Base-by-base conservation (phyloP, 345 rosid species). In the Gossypium anomalum region DNA sequence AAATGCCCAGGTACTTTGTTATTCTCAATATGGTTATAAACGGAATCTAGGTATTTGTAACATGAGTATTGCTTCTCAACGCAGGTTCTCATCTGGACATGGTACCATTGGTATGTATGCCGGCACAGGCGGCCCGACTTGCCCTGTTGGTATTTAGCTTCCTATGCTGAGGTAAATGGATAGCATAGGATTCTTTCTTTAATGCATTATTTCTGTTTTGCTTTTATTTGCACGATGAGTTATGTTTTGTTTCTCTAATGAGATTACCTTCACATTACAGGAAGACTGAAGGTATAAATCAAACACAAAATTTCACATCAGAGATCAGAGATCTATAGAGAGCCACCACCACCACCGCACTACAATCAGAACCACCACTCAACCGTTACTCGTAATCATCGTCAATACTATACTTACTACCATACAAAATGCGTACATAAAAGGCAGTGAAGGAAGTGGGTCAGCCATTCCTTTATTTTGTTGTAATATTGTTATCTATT, bases 101-200 rank as follows among this genome's bases (percentile, higher is more conserved):
- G 90, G 89, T 79, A 75, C 81, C 75, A 71, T 90, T 45, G 92
- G 92, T 51, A 89, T 93, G 89, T 83, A 83, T 78, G 80, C 88
- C 13, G 90, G 93, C 80, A 86, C 91, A 1, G 93, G 89, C 14
- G 97, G 94, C 34, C 92, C 98, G 7, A 86, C 93, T 2, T 93
- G 93, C 80, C 98, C 96, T 0, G 94, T 93, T 68, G 97, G 97
- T 75, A 90, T 92, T 78, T 93, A 93, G 82, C 71, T 23, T 79
- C 72, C 77, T 75, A 58, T 75, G 62, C 78, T 47, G 73, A 71
- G 86, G 86, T 84, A 79, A 76, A 58, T 55, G 23, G 6, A 23
- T 13, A 48, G 49, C 83, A 19, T 80, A 56, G 78, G 83, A 81
- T 80, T 80, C 75, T 75, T 2, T 2, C 27, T 9, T 7, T 7